Percentiles rank a stretch among this genome's conserved stretches.
These are phyloP conservation scores for Cyberlindnera sargentensis DNA, from an alignment of 805 yeast genomes.

Conservation along the genomic window DNA sequence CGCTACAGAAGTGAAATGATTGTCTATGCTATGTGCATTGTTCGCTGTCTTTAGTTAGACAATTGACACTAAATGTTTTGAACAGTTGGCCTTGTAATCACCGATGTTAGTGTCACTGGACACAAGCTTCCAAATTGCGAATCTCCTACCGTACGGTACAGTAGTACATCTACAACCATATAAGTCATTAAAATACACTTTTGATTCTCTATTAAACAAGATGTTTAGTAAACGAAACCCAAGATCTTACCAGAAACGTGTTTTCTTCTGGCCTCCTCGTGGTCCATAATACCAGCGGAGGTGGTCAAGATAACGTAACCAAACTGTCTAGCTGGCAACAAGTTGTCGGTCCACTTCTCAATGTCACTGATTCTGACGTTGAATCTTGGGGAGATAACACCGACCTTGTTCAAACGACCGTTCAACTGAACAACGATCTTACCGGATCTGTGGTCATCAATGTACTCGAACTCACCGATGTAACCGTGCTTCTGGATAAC, in stretches of 20 bases:
- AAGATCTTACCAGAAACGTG: constrained; percentile 98
- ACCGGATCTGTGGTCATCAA: constrained; percentile 98
- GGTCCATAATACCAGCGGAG: constrained; percentile 99
- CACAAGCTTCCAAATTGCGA: too few species aligned
- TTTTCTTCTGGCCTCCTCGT: constrained; percentile 99
- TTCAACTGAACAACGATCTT: constrained; percentile 93
- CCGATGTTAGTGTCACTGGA: too few species aligned
- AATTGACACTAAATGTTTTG: too few species aligned
- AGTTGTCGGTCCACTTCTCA: constrained; percentile 98
- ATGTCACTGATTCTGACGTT: constrained; percentile 92
- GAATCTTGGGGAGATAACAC: constrained; percentile 98
- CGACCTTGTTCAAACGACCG: constrained; percentile 98
- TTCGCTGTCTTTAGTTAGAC: too few species aligned
- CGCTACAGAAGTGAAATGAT: too few species aligned
- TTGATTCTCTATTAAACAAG: not conserved
- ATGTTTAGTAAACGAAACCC: constrained; percentile 85
- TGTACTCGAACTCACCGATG: constrained; percentile 98
- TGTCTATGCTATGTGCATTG: too few species aligned
- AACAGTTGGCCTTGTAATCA: too few species aligned
- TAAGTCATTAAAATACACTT: constrained; percentile 2
- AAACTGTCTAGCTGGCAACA: constrained; percentile 98
- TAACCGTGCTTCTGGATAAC: constrained; percentile 98
- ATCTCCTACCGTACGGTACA: not conserved
- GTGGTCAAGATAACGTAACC: constrained; percentile 98
- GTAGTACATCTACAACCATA: not conserved